These are phyloP conservation scores for Coix lacrymajobi DNA, from an alignment of 176 grass and related monocot species.

Conservation along the genomic window DNA sequence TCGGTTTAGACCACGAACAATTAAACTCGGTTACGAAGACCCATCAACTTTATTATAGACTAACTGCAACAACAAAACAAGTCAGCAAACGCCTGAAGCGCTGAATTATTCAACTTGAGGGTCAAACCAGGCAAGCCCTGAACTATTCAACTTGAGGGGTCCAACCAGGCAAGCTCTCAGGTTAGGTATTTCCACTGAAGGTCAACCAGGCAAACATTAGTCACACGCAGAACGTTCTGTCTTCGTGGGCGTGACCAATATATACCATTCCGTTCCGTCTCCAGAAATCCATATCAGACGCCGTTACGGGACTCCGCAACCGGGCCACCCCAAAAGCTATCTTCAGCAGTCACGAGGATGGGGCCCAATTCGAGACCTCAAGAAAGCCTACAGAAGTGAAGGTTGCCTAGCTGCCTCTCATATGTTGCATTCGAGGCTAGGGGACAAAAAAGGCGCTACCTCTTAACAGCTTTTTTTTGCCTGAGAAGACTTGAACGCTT, in stretches of 20 bases:
- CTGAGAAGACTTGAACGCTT: no score
- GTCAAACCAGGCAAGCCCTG: background rate
- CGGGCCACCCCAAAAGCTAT: no score
- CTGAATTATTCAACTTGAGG: background rate
- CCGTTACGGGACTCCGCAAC: background rate
- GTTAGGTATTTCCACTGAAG: no score
- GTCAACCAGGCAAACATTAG: background rate
- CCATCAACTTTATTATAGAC: no score
- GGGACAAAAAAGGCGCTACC: no score
- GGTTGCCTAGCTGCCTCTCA: no score
- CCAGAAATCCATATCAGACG: background rate
- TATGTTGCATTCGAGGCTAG: no score
- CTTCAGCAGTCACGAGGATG: no score
- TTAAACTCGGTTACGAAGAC: background rate
- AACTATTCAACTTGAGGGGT: background rate
- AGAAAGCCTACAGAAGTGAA: no score
- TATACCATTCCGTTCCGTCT: background rate
- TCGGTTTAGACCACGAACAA: background rate
- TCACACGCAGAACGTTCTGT: background rate
- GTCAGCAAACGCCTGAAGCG: background rate
- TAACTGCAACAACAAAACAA: background rate
- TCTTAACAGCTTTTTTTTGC: no score
- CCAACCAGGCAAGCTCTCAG: background rate
- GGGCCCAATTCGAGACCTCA: no score
- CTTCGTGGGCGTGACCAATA: background rate